Evolutionary conservation across 176 grass and related monocot genomes (phyloP), one percentile per base, ranked within the genome.

Genomic region (Echinochloa phyllopogon): DNA sequence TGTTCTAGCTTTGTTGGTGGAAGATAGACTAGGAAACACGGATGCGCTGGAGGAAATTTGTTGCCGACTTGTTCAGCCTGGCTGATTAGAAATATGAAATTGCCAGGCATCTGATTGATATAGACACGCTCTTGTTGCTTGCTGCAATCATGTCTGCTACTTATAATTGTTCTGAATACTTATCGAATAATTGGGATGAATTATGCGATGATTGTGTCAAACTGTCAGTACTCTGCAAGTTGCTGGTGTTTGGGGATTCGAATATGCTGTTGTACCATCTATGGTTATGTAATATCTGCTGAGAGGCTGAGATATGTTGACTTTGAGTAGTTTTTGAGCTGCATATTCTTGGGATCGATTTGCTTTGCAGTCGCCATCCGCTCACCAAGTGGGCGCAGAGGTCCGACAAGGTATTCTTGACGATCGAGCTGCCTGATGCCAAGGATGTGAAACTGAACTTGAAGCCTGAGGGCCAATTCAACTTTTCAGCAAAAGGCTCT

Each of bases 361-460:
- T 33, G 79, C 8, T n/a, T 84, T 85, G 59, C 83, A 95, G 93
- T 84, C 91, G 93, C 15, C 93, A 95, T 20, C 96, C 96, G n/a
- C 89, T 51, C 89, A 95, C 93, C 53, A 95, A 95, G 69, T 98
- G 96, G 96, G 91, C 93, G 7, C 93, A 98, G 86, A 88, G 85
- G 53, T 89, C 93, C 0, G 89, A 98, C 83, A 90, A 77, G 59
- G 85, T 94, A 50, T 95, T 86, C 86, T 68, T 95, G 79, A 91
- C 91, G 0, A 84, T 98, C 48, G 91, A 98, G 65, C 85, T 95
- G 58, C 96, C 93, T 0, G 93, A 98, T 44, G 93, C 93, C 58
- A 96, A 95, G 73, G 96, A 96, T 86, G 93, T 98, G 79, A 96
- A 98, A 73, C 87, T 96, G 45, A 92, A 81, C 42, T 57, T 94